Conservation (phyloP, 495 filamentous ascomycete genomes). For the Massariosphaeria phaeospora region DNA sequence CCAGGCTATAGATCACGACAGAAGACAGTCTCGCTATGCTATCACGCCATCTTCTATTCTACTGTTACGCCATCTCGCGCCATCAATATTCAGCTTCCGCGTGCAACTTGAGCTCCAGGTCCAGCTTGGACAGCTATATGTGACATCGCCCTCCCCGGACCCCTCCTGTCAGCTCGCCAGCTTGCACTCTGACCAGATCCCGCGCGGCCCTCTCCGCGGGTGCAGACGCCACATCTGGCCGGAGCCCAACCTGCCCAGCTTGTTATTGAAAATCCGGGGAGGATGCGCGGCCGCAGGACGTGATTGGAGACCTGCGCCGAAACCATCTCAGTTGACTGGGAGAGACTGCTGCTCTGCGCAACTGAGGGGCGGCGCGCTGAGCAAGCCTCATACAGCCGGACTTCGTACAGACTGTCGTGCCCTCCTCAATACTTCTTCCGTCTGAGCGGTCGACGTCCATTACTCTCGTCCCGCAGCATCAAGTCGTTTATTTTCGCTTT, state of each 20-base stretch:
- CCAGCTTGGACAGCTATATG: no score
- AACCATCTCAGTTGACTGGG: slow-evolving; percentile 13
- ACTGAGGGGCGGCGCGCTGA: neutral
- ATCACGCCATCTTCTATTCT: neutral
- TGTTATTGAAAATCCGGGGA: slow-evolving; percentile 3
- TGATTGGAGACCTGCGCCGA: slow-evolving; percentile 9
- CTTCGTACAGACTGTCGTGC: neutral
- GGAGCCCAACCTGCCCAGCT: slow-evolving; percentile 15
- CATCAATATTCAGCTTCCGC: neutral
- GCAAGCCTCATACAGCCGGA: slow-evolving; percentile 8
- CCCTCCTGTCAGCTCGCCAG: no score
- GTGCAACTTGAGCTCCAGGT: no score
- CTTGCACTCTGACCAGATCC: no score
- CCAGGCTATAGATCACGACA: no score
- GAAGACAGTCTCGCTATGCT: neutral
- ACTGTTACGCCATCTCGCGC: neutral
- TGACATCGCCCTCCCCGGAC: no score
- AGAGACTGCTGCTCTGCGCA: slow-evolving; percentile 27
- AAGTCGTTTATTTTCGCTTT: slow-evolving; percentile 18
- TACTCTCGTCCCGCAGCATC: slow-evolving; percentile 11
- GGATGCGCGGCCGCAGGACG: neutral
- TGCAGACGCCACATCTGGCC: no score
- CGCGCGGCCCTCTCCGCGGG: no score
- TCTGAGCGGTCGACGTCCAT: slow-evolving; percentile 2
- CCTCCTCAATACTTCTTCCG: neutral